Evolutionary conservation across 1,284 basidiomycete genomes (phyloP).

Genomic region (Cutaneotrichosporon arboriforme): DNA sequence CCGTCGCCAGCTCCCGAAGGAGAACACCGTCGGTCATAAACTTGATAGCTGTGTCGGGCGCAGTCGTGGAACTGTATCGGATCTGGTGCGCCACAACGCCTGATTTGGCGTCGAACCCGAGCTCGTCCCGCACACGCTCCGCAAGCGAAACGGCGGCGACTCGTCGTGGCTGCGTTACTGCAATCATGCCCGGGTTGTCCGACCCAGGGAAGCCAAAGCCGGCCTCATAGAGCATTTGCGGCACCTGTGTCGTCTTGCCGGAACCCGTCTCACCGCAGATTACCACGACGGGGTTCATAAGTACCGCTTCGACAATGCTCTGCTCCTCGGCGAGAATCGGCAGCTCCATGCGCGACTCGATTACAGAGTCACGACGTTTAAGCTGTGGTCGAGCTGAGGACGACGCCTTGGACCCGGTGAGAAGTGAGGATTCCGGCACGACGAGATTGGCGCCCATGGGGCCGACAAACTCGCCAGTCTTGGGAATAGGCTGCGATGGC

Average conservation of each 20-base stretch:
- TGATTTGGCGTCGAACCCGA: slow-evolving; percentile 61
- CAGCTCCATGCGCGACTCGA: slow-evolving; percentile 70
- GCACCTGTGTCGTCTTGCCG: slow-evolving; percentile 97
- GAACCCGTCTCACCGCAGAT: slow-evolving; percentile 86
- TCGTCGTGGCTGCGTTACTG: slow-evolving; percentile 92
- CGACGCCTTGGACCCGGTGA: slow-evolving; percentile 16
- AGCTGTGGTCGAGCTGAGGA: slow-evolving; percentile 58
- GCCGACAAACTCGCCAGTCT: slow-evolving; percentile 36
- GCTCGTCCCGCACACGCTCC: slow-evolving; percentile 79
- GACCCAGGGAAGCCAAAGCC: slow-evolving; percentile 80
- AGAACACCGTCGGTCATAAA: slow-evolving; percentile 99
- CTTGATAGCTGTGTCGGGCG: slow-evolving; percentile 84
- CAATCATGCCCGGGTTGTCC: slow-evolving; percentile 98
- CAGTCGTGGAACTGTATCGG: slow-evolving; percentile 90
- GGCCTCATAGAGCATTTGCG: slow-evolving; percentile 89
- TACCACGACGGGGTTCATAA: slow-evolving; percentile 71
- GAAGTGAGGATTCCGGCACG: slow-evolving; percentile 42
- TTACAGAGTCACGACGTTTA: slow-evolving; percentile 64
- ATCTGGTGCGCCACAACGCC: slow-evolving; percentile 91
- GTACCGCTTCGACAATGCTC: slow-evolving; percentile 82
- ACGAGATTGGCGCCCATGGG: slow-evolving; percentile 41
- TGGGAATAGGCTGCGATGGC: slow-evolving; percentile 14
- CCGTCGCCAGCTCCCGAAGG: slow-evolving; percentile 82
- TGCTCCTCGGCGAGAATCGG: slow-evolving; percentile 94
- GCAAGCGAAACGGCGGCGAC: slow-evolving; percentile 98